Conservation (phyloP, 768 basidiomycete species). For the Tylopilus intermedius region DNA sequence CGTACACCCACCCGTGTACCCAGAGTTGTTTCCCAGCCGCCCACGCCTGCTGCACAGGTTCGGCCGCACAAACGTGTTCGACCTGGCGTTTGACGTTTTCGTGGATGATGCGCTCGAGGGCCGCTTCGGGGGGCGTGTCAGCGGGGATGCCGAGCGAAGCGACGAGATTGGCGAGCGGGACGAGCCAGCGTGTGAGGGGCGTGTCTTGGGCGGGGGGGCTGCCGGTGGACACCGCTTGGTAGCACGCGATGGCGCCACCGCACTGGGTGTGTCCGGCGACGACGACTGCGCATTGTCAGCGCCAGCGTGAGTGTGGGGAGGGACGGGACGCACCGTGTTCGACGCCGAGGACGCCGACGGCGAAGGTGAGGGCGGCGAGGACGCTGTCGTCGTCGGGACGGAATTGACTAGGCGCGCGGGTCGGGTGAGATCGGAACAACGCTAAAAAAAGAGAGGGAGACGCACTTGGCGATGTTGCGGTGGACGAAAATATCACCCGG, state of each 20-base stretch:
- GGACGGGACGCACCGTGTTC: slow-evolving; percentile 62
- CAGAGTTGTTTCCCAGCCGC: slow-evolving; percentile 36
- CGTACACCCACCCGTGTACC: slow-evolving; percentile 76
- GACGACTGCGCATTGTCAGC: slow-evolving; percentile 45
- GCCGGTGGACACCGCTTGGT: slow-evolving; percentile 33
- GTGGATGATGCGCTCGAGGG: slow-evolving; percentile 46
- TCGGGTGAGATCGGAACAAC: too few species aligned
- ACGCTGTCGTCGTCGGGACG: slow-evolving; percentile 66
- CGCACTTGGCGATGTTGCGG: slow-evolving; percentile 86
- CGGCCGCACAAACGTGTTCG: slow-evolving; percentile 43
- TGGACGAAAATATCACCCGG: slow-evolving; percentile 89
- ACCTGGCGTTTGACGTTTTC: slow-evolving; percentile 60
- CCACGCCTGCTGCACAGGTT: slow-evolving; percentile 46
- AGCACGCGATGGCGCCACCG: slow-evolving; percentile 65
- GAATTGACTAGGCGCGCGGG: slow-evolving; percentile 52
- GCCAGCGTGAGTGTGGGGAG: neutral
- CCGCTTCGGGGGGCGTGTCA: slow-evolving; percentile 30
- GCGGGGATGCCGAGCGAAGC: slow-evolving; percentile 41
- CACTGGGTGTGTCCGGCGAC: slow-evolving; percentile 82
- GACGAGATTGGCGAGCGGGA: slow-evolving; percentile 53
- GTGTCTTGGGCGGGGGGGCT: neutral
- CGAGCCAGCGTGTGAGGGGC: slow-evolving; percentile 65
- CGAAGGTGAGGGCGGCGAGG: slow-evolving; percentile 69
- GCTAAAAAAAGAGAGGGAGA: neutral
- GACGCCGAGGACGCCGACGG: slow-evolving; percentile 63